These are phyloP conservation scores for Gossypium lobatum DNA, from an alignment of 441 rosid genomes.

Conservation along the genomic window DNA sequence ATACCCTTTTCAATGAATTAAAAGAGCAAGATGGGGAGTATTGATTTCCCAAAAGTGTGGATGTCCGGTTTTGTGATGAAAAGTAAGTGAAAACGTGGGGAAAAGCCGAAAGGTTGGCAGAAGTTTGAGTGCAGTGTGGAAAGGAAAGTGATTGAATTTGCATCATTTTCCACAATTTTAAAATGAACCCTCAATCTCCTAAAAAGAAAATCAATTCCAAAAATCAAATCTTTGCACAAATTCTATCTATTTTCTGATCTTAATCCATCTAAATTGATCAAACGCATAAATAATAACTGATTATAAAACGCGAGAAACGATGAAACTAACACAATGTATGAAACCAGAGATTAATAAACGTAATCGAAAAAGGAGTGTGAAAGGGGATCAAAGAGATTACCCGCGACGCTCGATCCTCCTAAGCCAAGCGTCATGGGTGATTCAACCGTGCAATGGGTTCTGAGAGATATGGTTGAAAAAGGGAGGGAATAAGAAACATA, in stretches of 20 bases:
- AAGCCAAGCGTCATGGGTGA: background rate
- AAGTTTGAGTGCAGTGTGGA: conserved; percentile 9
- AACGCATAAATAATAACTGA: background rate
- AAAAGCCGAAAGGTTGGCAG: conserved; percentile 11
- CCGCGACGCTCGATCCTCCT: background rate
- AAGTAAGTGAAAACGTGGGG: conserved; percentile 3
- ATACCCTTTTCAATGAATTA: conserved; percentile 23
- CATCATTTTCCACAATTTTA: conserved; percentile 22
- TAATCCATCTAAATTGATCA: background rate
- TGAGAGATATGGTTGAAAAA: background rate
- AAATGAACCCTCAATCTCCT: background rate
- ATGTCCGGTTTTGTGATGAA: conserved; percentile 6
- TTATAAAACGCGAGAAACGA: background rate
- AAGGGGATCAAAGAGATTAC: background rate
- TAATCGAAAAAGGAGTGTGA: background rate
- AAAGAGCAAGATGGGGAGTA: conserved; percentile 19
- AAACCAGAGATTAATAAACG: background rate
- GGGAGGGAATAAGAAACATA: background rate
- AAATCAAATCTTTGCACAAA: background rate
- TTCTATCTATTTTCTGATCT: background rate
- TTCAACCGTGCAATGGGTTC: background rate
- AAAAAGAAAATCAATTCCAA: background rate
- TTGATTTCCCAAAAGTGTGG: conserved; percentile 5
- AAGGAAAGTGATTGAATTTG: conserved; percentile 21
- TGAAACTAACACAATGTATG: background rate